phyloP scores from a whole-genome alignment of 495 filamentous ascomycete species.

The Filosporella fistucella region DNA sequence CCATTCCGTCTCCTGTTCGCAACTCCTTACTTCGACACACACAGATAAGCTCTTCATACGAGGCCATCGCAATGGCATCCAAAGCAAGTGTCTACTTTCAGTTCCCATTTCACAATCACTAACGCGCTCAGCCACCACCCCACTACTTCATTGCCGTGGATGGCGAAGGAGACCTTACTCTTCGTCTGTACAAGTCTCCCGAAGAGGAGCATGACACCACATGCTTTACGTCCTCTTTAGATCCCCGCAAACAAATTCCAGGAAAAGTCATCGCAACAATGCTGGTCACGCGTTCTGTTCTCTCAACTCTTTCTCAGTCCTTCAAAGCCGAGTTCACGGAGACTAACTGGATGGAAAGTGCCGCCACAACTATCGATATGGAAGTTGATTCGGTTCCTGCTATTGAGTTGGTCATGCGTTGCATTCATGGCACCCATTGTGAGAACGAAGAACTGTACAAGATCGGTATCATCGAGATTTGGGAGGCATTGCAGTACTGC shows the following conservation, averaged over 20 bases:
- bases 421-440: neutral
- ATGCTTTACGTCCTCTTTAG: neutral
- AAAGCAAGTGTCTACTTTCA: too few relatives aligned
- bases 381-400: neutral
- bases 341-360: neutral
- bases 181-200: neutral
- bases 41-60: too few relatives aligned
- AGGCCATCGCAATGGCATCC: too few relatives aligned
- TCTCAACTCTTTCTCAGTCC: neutral
- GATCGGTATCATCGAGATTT: neutral
- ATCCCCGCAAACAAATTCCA: neutral
- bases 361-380: neutral
- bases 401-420: neutral
- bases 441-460: neutral
- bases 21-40: too few relatives aligned
- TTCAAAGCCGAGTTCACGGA: neutral
- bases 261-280: neutral
- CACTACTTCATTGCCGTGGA: neutral
- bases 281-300: conserved; percentile 1
- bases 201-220: neutral
- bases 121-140: too few relatives aligned
- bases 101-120: too few relatives aligned
- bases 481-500: neutral
- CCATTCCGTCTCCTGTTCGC: too few relatives aligned
- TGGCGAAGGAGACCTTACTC: neutral